phyloP scores from a whole-genome alignment of 1,139 yeast genomes.

The Citeromyces siamensis region DNA sequence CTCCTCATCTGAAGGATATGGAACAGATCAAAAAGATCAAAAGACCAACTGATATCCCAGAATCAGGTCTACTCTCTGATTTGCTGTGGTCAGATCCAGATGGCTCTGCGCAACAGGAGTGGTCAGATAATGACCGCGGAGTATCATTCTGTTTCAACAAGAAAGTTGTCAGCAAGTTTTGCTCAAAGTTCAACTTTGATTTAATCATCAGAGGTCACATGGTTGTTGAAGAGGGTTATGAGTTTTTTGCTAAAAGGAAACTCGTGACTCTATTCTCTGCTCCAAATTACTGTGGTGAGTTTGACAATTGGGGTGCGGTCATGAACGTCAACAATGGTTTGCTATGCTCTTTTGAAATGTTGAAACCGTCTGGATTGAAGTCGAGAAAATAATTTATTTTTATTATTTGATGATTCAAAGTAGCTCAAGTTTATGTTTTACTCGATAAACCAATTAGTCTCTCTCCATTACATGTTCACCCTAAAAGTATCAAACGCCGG shows the following conservation, averaged over 20 bases:
- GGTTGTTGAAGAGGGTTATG: constrained; percentile 99
- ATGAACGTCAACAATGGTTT: constrained; percentile 94
- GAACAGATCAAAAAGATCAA: constrained; percentile 87
- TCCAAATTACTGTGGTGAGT: constrained; percentile 97
- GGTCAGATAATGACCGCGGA: constrained; percentile 98
- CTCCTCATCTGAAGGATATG: constrained; percentile 83
- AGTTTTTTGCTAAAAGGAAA: constrained; percentile 88
- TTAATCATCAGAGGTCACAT: constrained; percentile 95
- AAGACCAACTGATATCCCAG: constrained; percentile 96
- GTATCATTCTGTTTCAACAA: constrained; percentile 93
- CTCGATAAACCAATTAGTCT: too few species aligned
- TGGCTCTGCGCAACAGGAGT: constrained; percentile 80
- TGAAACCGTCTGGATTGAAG: constrained; percentile 47
- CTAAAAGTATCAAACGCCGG: too few species aligned
- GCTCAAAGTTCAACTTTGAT: constrained; percentile 82
- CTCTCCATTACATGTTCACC: too few species aligned
- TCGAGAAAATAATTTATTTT: too few species aligned
- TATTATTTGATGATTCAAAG: too few species aligned
- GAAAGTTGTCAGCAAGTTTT: constrained; percentile 84
- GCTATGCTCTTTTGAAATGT: constrained; percentile 80
- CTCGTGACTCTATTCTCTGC: constrained; percentile 93
- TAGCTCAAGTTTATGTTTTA: too few species aligned
- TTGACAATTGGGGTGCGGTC: constrained; percentile 98
- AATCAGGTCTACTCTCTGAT: constrained; percentile 86
- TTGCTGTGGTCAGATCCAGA: constrained; percentile 88